These are phyloP conservation scores for Huntiella abstrusa DNA, from an alignment of 2,329 filamentous ascomycete species.

Conservation along the genomic window DNA sequence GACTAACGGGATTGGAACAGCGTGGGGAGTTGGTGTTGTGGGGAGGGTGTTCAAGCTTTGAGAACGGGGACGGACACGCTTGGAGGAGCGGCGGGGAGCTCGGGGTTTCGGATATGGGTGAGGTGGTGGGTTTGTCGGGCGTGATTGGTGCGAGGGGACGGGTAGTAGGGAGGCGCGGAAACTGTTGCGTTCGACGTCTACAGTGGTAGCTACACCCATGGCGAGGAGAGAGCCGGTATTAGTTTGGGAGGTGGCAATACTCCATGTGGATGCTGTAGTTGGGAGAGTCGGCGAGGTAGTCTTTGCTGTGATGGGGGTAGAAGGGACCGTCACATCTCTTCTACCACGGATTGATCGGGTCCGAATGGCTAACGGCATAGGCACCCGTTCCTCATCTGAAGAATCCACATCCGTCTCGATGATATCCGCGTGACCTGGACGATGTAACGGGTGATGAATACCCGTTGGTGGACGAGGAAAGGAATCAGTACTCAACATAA, in stretches of 20 bases:
- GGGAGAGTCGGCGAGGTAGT: neutral
- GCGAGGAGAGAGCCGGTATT: neutral
- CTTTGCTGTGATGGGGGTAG: neutral
- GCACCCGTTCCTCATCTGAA: slow-evolving; percentile 4
- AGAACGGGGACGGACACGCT: slow-evolving; percentile 1
- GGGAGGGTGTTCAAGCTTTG: neutral
- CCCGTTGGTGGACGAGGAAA: neutral
- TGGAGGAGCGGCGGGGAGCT: slow-evolving; percentile 5
- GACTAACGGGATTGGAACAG: neutral
- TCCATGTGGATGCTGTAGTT: neutral
- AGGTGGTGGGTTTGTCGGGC: neutral
- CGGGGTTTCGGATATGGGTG: neutral
- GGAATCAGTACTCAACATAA: neutral
- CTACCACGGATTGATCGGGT: neutral
- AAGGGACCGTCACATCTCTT: neutral
- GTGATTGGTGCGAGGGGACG: neutral
- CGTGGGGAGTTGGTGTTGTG: neutral
- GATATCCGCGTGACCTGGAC: neutral
- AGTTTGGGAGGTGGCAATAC: neutral
- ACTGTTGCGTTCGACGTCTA: slow-evolving; percentile 1
- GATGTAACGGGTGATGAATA: neutral
- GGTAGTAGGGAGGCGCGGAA: slow-evolving; percentile 5
- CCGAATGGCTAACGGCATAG: slow-evolving; percentile 2
- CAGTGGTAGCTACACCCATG: neutral
- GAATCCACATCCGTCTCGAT: slow-evolving; percentile 4